These are phyloP conservation scores for Colletotrichum sp. DNA, from an alignment of 2,329 filamentous ascomycete species.

Conservation along the genomic window DNA sequence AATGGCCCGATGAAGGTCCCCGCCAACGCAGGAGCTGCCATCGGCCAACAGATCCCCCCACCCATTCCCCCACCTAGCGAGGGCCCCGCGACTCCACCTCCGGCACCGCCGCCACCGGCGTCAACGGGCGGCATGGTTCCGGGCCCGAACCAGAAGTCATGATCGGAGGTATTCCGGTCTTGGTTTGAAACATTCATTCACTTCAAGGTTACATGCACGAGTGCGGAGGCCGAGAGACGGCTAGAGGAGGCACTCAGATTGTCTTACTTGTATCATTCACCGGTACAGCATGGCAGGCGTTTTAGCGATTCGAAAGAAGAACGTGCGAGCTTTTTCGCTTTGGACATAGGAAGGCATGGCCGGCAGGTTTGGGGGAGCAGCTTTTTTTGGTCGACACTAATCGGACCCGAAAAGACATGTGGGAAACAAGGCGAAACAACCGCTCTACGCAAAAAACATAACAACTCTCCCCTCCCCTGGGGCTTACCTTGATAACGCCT, in stretches of 20 bases:
- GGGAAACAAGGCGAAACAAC: background rate
- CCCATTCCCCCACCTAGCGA: slow-evolving; percentile 11
- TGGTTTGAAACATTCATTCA: background rate
- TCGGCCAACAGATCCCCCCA: slow-evolving; percentile 6
- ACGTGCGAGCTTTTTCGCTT: background rate
- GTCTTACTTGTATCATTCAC: slow-evolving; percentile 15
- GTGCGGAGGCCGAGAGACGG: slow-evolving; percentile 1
- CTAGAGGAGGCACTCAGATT: background rate
- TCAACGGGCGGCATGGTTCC: background rate
- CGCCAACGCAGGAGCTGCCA: background rate
- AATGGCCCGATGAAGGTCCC: slow-evolving; percentile 45
- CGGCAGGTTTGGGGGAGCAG: background rate
- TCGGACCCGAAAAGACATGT: background rate
- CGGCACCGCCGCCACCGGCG: slow-evolving; percentile 18
- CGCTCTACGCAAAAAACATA: background rate
- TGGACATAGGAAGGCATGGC: background rate
- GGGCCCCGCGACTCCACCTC: slow-evolving; percentile 1
- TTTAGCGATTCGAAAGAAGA: slow-evolving; percentile 10
- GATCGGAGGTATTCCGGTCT: background rate
- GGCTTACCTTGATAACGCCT: background rate
- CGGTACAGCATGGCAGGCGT: slow-evolving; percentile 21
- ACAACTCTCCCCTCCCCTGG: slow-evolving; percentile 12
- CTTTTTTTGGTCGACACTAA: background rate
- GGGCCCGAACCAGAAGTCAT: slow-evolving; percentile 4
- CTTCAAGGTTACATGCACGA: background rate